Base-by-base conservation (phyloP, 2,329 filamentous ascomycete genomes). In the Aspergillus ruber region DNA sequence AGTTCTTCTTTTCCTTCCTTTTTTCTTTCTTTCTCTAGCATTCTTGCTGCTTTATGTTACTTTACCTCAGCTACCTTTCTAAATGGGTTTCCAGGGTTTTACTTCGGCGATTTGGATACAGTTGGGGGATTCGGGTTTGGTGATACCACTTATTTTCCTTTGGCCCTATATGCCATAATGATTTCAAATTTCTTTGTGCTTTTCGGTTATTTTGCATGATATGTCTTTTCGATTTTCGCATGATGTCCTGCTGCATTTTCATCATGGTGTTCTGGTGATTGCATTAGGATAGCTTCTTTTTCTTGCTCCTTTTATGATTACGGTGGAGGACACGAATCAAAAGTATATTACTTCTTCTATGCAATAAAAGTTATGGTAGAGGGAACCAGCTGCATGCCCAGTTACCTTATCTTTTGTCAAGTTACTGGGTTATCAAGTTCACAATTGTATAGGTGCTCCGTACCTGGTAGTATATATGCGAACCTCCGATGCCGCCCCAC, bases 401-500 rank as follows among this genome's bases (percentile, higher is more conserved):
- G 5, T 21, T 21, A 21, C 6, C 1, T 5, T 21, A 21, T 29
- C 25, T 12, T 29, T 29, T 29, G 25, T 12, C 25, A 29, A 12
- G 12, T 29, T 12, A 29, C 25, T 12, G 9, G 2, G 9, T 29
- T 29, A 29, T 29, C 25, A 29, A 29, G 9, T 29, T 12, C 4
- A 29, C 10, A 29, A 10, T 12, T 29, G 25, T 29, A 29, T 29
- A 29, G 25, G 25, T 25, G 23, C 23, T 25, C 23, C 23, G 23
- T 25, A 25, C 23, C 7, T 25, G 9, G 8, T 21, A 21, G 21
- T 21, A 21, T 21, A 6, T 25, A 25, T 25, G 23, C 8, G 23
- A 27, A 29, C 25, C 9, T 29, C 3, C 25, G 25, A 12, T 29
- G 9, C 40, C 46, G 52, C 53, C 50, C 56, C 55, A 56, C 56